A percentile compares a stretch with the other conserved stretches of the same genome.
Conservation (phyloP, 139 green algal genomes). For the Coelastrella sp. region DNA sequence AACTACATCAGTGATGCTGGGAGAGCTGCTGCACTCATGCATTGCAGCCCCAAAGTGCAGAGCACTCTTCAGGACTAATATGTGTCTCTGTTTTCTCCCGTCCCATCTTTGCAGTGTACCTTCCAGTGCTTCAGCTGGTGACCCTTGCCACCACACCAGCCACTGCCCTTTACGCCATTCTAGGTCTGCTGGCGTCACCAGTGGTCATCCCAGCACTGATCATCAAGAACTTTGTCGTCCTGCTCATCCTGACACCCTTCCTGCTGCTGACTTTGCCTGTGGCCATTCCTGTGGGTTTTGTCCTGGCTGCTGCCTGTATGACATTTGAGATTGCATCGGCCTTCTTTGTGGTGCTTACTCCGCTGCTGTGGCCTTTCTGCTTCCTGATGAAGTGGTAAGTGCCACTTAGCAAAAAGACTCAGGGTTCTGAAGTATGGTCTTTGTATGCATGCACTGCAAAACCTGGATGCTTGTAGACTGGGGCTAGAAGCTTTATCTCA, state of each 20-base stretch:
- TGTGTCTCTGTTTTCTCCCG: too few relatives aligned
- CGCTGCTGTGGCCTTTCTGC: constrained; percentile 57
- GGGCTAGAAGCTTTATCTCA: too few relatives aligned
- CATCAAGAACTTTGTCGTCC: constrained; percentile 21
- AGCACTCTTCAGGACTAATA: too few relatives aligned
- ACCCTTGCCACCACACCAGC: constrained; percentile 46
- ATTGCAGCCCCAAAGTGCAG: too few relatives aligned
- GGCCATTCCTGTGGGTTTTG: constrained; percentile 33
- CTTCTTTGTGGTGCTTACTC: constrained; percentile 49
- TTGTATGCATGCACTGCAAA: too few relatives aligned
- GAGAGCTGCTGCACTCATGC: too few relatives aligned
- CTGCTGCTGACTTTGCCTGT: constrained; percentile 51
- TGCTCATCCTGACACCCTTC: constrained; percentile 35
- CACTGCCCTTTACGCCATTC: constrained; percentile 46
- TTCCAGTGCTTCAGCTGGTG: constrained; percentile 63
- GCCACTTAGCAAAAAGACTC: too few relatives aligned
- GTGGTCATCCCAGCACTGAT: constrained; percentile 52
- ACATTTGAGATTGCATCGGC: constrained; percentile 1
- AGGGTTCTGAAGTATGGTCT: too few relatives aligned
- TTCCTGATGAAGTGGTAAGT: constrained; percentile 62
- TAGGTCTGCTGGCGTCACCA: constrained; percentile 40
- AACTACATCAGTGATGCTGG: too few relatives aligned
- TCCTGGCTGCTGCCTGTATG: constrained; percentile 41
- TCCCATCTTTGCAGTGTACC: constrained; percentile 32
- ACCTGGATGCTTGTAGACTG: too few relatives aligned